Percentiles rank a stretch among this genome's conserved stretches.
Evolutionary conservation across 148 eudicot species (phyloP).

Genomic region (Rhododendron simsii): DNA sequence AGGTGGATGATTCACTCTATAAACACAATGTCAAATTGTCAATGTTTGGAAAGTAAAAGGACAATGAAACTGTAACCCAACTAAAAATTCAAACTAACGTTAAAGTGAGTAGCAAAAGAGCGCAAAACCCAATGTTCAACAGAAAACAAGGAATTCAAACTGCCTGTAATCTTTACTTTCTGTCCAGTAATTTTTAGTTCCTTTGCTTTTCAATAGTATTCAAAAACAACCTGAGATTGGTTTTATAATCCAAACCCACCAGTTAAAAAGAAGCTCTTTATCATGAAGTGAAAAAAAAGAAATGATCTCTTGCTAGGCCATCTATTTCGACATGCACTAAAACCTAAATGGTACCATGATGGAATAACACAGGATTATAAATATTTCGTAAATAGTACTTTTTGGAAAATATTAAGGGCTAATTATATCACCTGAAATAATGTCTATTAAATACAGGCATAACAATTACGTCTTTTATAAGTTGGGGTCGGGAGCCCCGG

Average conservation of each 20-base stretch:
- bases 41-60: not conserved
- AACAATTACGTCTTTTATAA: not conserved
- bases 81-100: not conserved
- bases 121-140: not conserved
- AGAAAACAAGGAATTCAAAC: not conserved
- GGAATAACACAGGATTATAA: not conserved
- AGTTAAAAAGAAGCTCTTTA: not conserved
- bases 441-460: not conserved
- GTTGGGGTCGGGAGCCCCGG: not conserved
- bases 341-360: not conserved
- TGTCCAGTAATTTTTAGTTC: not conserved
- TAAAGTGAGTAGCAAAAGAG: not conserved
- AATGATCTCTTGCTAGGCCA: not conserved
- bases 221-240: not conserved
- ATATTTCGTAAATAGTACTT: not conserved
- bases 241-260: conserved; percentile 1
- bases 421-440: not conserved
- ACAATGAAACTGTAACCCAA: not conserved
- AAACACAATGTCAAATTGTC: not conserved
- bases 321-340: not conserved
- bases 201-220: not conserved
- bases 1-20: not conserved
- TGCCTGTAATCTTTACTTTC: not conserved
- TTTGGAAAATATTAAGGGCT: not conserved
- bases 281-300: not conserved